Evolutionary conservation across 2,329 filamentous ascomycete species (phyloP).

Genomic region (Trichocomaceae sp.): DNA sequence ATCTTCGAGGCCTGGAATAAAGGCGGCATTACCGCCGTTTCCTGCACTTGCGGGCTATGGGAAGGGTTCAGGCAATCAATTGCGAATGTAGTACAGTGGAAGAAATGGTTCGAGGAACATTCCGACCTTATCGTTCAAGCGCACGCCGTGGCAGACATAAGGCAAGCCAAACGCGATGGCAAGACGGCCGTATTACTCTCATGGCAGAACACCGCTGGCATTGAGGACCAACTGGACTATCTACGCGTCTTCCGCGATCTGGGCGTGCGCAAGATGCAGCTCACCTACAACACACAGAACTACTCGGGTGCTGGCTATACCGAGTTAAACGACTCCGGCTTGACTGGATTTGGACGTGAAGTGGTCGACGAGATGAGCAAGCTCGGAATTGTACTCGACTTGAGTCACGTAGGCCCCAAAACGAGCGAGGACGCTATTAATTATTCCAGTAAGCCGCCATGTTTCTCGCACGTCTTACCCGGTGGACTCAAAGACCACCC

Average conservation of each 20-base stretch:
- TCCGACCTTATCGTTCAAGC: constrained; percentile 36
- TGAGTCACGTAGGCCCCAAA: constrained; percentile 17
- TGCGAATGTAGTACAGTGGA: constrained; percentile 38
- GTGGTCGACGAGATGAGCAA: constrained; percentile 17
- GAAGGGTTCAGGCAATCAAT: constrained; percentile 35
- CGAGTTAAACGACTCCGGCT: constrained; percentile 24
- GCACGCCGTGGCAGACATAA: constrained; percentile 31
- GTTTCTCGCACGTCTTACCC: constrained; percentile 36
- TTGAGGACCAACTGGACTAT: constrained; percentile 36
- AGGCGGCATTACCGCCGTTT: constrained; percentile 38
- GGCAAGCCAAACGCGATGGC: constrained; percentile 31
- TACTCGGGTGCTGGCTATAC: constrained; percentile 38
- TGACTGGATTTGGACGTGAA: constrained; percentile 16
- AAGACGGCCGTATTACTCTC: constrained; percentile 35
- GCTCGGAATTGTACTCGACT: constrained; percentile 18
- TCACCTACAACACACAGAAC: constrained; percentile 41
- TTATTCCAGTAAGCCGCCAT: constrained; percentile 31
- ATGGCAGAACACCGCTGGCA: constrained; percentile 40
- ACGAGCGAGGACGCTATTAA: constrained; percentile 16
- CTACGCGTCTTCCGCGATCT: constrained; percentile 36
- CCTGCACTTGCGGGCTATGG: constrained; percentile 38
- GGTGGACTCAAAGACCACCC: constrained; percentile 31
- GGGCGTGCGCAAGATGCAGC: constrained; percentile 39
- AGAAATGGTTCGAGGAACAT: constrained; percentile 40
- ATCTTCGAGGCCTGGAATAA: constrained; percentile 37